Conservation (phyloP, 1,139 yeast species). For the Suhomyces bolitotheri region DNA sequence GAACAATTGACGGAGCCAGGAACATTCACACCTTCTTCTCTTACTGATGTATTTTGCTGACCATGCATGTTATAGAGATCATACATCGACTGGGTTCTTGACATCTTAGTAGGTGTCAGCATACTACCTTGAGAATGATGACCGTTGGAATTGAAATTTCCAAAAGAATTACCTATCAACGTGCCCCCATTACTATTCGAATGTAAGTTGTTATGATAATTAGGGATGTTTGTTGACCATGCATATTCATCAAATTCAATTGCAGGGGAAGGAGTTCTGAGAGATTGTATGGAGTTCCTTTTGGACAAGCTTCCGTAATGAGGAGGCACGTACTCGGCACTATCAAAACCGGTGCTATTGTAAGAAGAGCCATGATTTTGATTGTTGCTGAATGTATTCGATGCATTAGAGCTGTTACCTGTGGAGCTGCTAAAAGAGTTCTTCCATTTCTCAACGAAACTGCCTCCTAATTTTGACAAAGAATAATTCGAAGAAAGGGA, state of each 20-base stretch:
- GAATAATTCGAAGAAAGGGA: conserved; percentile 43
- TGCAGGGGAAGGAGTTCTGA: conserved; percentile 50
- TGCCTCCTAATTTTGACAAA: conserved; percentile 43
- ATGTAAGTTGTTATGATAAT: not conserved
- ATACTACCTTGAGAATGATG: conserved; percentile 3
- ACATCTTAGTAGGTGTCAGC: conserved; percentile 24
- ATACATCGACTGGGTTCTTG: conserved; percentile 43
- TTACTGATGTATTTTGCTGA: conserved; percentile 3
- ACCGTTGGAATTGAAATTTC: not conserved
- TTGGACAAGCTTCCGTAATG: conserved; percentile 23
- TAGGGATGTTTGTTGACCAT: conserved; percentile 23
- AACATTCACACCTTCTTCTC: conserved; percentile 5
- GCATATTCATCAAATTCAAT: conserved; percentile 46
- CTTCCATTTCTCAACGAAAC: conserved; percentile 51
- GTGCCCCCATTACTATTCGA: conserved; percentile 4
- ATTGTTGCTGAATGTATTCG: conserved; percentile 7
- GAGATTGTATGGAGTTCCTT: conserved; percentile 30
- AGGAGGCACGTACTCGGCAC: conserved; percentile 20
- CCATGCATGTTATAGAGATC: conserved; percentile 28
- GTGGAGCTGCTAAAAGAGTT: conserved; percentile 27
- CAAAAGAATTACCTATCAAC: conserved; percentile 2
- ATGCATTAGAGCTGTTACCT: conserved; percentile 9
- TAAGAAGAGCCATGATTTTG: conserved; percentile 8
- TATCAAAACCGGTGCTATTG: conserved; percentile 8
- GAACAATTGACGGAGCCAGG: conserved; percentile 1